Base-by-base conservation (phyloP, 345 rosid species). In the Boechera divaricarpa region DNA sequence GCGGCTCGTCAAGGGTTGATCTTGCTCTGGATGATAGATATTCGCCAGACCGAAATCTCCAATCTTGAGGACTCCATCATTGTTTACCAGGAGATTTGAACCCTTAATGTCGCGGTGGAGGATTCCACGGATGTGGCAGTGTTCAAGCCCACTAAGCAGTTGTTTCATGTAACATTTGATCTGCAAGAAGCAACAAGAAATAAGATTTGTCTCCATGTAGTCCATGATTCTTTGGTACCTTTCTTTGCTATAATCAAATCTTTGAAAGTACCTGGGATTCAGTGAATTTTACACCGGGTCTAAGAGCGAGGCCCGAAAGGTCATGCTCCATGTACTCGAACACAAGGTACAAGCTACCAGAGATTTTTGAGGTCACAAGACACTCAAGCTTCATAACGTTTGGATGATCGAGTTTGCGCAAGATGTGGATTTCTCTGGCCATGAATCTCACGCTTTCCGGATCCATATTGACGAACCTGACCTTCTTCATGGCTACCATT, bases 71-170 rank as follows among this genome's bases (percentile, higher is more conserved):
- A 88, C 82, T 65, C 99, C 98, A 49, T 86, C 88, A 80, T 87
- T 87, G 76, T 91, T 97, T 35, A 94, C 88, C 44, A 92, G 86
- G 64, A 94, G 95, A 85, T 94, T 94, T 15, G 98, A 92, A 47
- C 98, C 98, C 69, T 95, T 95, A 33, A 95, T 91, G 81, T 95
- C 99, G 0, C 99, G 99, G 75, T 95, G 99, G 76, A 95, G 97
- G 53, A 95, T 96, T 44, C 96, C 96, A 2, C 83, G 88, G 68
- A 75, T 85, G 67, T 95, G 98, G 71, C 98, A 95, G 68, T 95
- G 97, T 86, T 93, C 98, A 58, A 95, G 94, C 49, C 99, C 99
- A 42, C 93, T 88, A 57, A 95, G 86, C 28, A 95, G 86, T 81
- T 95, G 98, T 57, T 77, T 89, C 86, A 92, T 77, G 82, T 89